Evolutionary conservation across 1,284 basidiomycete genomes (phyloP).

Genomic region (Ganoderma lingzhi): DNA sequence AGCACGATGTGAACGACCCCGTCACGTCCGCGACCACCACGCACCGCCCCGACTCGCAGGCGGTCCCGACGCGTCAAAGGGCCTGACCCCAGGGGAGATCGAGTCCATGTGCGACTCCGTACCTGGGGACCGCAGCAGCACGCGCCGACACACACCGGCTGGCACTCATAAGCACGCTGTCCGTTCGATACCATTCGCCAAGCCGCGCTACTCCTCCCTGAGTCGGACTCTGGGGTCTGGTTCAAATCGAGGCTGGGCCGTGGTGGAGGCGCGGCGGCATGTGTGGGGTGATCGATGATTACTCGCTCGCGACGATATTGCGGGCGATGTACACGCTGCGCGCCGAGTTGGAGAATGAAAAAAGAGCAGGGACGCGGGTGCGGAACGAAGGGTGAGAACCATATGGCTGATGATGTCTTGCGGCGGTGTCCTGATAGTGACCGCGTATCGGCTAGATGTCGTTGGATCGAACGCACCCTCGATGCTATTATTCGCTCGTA

Average conservation of each 20-base stretch:
- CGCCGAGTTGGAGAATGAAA: not conserved
- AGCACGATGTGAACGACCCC: not conserved
- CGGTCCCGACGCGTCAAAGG: not conserved
- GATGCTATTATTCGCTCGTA: not conserved
- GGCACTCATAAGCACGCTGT: not conserved
- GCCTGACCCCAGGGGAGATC: not conserved
- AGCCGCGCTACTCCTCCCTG: not conserved
- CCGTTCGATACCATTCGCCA: not conserved
- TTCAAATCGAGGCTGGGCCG: conserved; percentile 9
- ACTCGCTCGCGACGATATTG: conserved; percentile 8
- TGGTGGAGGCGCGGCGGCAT: conserved; percentile 16
- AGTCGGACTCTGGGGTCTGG: not conserved
- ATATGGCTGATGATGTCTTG: not conserved
- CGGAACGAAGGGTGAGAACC: conserved; percentile 11
- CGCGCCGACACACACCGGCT: not conserved
- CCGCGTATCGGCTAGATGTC: not conserved
- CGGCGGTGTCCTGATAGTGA: not conserved
- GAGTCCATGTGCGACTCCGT: not conserved
- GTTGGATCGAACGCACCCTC: conserved; percentile 2
- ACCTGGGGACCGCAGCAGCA: not conserved
- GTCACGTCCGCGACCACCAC: not conserved
- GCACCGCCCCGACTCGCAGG: conserved; percentile 8
- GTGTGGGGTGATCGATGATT: conserved; percentile 21
- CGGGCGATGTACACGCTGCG: not conserved
- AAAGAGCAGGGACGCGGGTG: not conserved